Base-by-base conservation (phyloP, 176 grass and related monocot genomes). In the Lolium rigidum region DNA sequence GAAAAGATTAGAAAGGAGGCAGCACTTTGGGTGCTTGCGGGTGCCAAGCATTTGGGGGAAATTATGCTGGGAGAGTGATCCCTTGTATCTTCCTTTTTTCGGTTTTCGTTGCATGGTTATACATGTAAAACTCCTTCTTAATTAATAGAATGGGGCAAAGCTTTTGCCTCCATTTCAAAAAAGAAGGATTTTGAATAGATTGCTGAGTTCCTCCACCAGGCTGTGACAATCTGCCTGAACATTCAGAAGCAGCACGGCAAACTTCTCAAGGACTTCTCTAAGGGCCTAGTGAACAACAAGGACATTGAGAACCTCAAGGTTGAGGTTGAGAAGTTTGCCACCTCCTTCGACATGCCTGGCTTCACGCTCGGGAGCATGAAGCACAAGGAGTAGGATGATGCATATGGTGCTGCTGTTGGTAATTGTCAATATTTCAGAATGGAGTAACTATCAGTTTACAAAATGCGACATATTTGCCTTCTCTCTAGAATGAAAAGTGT, bases 321-420 rank as follows among this genome's bases (percentile, higher is more conserved):
- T 0, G 81, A 87, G 17, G 95, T 97, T 0, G 92, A 92, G 81
- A 97, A 97, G 75, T 97, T 97, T 10, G 78, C 92, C 43, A 70
- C 83, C 25, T 85, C 92, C 0, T 97, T 97, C 9, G 86, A 94
- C 52, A 97, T 97, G 95, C 95, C 92, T 18, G 95, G 95, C 46
- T 94, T 97, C 84, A 83, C 65, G 74, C 83, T 94, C 44, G 86
- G 90, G 2, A 90, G 84, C 28, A 97, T 97, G 95, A 97, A 94
- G 86, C 94, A 87, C 84, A 91, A 86, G 78, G 88, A 92, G n/a
- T 97, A 91, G 44, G 72, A 35, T 26, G 74, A 18, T 14, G 41
- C 12, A 20, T 63, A 51, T 13, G 70, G 2, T 2, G 10, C 22
- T 20, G 67, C 26, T 75, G 72, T 75, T 0, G 47, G 54, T 44